Evolutionary conservation across 495 filamentous ascomycete species (phyloP), one percentile per base, ranked within the genome.

Genomic region (Cairneyella variabilis): DNA sequence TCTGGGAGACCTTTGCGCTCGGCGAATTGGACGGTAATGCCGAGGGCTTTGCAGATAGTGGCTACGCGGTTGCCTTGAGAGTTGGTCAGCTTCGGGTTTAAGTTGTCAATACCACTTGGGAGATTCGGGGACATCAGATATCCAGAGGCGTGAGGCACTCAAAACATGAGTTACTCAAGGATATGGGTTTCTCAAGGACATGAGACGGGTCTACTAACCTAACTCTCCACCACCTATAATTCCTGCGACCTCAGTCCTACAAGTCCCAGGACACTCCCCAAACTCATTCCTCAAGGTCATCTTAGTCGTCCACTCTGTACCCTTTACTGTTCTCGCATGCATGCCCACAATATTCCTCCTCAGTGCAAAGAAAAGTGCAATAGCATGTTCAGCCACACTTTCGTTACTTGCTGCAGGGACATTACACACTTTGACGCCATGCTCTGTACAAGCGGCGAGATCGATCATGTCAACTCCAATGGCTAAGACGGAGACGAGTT

Each of bases 141-240:
- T n/a, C n/a, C n/a, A n/a, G n/a, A n/a, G n/a, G n/a, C n/a, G n/a
- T n/a, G n/a, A n/a, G n/a, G n/a, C n/a, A n/a, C n/a, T n/a, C n/a
- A n/a, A n/a, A n/a, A n/a, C n/a, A n/a, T n/a, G n/a, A n/a, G n/a
- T n/a, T n/a, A n/a, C n/a, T n/a, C n/a, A n/a, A n/a, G n/a, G n/a
- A n/a, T n/a, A n/a, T n/a, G n/a, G n/a, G n/a, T n/a, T n/a, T n/a
- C n/a, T n/a, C n/a, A n/a, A n/a, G n/a, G n/a, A n/a, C n/a, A n/a
- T n/a, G n/a, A n/a, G n/a, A n/a, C n/a, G n/a, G n/a, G n/a, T n/a
- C n/a, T n/a, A 58, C 59, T 21, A 22, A 51, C 78, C 80, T 12
- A 83, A 57, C 14, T 67, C 68, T 14, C 78, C 79, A 57, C 76
- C 76, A 0, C 79, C 79, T 28, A 83, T 54, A 16, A 83, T 70